Evolutionary conservation across 2,329 filamentous ascomycete species (phyloP).

Genomic region (Pestalotiopsis sp.): DNA sequence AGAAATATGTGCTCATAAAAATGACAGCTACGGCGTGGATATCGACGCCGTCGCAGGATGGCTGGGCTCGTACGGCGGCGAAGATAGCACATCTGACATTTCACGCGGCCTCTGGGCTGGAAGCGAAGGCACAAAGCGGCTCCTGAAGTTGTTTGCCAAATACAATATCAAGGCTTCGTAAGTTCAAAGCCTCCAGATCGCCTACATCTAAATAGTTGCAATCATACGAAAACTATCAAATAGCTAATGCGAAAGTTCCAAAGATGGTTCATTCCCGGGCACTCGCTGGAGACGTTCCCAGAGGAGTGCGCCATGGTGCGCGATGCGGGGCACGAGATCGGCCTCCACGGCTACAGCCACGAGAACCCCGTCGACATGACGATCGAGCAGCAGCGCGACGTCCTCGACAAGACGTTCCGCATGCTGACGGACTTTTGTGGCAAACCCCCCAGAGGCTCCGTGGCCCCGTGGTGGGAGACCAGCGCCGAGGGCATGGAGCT

Average conservation of each 20-base stretch:
- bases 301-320: slow-evolving; percentile 46
- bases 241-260: neutral
- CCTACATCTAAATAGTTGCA: neutral
- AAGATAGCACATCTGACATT: slow-evolving; percentile 74
- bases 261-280: slow-evolving; percentile 54
- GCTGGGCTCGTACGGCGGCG: slow-evolving; percentile 74
- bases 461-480: slow-evolving; percentile 62
- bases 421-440: slow-evolving; percentile 72
- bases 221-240: neutral
- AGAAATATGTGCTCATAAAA: neutral
- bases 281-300: slow-evolving; percentile 52
- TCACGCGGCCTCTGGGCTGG: slow-evolving; percentile 74
- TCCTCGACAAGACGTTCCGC: slow-evolving; percentile 74
- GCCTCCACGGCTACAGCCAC: slow-evolving; percentile 73
- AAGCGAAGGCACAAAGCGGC: slow-evolving; percentile 64
- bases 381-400: slow-evolving; percentile 73
- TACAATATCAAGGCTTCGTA: slow-evolving; percentile 63
- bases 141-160: slow-evolving; percentile 72
- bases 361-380: slow-evolving; percentile 76
- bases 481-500: slow-evolving; percentile 68
- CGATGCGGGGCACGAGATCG: slow-evolving; percentile 51
- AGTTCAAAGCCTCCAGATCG: neutral
- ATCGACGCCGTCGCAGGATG: slow-evolving; percentile 78
- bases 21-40: slow-evolving; percentile 65
- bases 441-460: slow-evolving; percentile 71